Conservation (phyloP, 176 grass and related monocot species). For the Rhynchospora breviuscula region DNA sequence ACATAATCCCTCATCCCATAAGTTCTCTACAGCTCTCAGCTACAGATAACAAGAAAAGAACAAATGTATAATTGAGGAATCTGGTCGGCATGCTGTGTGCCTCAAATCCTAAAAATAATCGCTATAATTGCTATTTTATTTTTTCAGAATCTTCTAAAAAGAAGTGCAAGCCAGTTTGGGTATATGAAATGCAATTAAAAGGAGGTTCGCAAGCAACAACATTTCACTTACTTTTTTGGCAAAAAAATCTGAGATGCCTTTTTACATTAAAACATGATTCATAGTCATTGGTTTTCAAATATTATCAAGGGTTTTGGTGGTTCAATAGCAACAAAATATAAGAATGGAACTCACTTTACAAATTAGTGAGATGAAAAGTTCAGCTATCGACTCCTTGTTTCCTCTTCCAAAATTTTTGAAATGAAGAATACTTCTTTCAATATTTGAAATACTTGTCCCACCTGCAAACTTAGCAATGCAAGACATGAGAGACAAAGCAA, state of each 20-base stretch:
- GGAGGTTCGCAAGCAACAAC: neutral
- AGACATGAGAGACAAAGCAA: neutral
- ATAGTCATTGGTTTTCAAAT: neutral
- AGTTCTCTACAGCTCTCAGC: constrained; percentile 56
- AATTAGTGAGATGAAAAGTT: constrained; percentile 68
- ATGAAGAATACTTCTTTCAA: constrained; percentile 32
- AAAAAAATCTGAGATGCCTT: neutral
- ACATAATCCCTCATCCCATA: constrained; percentile 80
- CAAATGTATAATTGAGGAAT: neutral
- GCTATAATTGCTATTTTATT: neutral
- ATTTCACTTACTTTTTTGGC: neutral
- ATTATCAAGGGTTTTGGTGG: neutral
- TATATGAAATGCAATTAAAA: neutral
- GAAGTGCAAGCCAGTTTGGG: neutral
- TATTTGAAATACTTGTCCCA: constrained; percentile 40
- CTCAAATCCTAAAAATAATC: neutral
- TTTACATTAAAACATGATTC: neutral
- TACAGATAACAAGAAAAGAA: constrained; percentile 30
- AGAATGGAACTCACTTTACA: constrained; percentile 54
- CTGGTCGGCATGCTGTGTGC: neutral
- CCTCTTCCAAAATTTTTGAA: constrained; percentile 58
- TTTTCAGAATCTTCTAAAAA: neutral
- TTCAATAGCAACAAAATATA: constrained; percentile 2
- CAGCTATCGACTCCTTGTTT: constrained; percentile 79
- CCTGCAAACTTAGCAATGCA: constrained; percentile 30